A percentile compares a stretch with the other conserved stretches of the same genome.
Conservation (phyloP, 345 rosid genomes). For the Barbarea vulgaris region DNA sequence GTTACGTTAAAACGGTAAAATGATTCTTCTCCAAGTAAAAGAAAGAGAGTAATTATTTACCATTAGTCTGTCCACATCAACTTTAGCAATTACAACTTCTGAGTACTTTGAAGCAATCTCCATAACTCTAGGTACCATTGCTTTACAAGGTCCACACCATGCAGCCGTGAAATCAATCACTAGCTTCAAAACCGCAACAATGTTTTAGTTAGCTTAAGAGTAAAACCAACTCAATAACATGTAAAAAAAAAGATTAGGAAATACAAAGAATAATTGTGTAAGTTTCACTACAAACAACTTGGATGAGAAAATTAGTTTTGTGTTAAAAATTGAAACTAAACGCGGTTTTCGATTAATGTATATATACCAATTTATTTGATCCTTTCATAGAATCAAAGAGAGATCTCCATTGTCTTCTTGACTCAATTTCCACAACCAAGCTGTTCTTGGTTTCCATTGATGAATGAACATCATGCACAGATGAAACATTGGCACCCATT, state of each 20-base stretch:
- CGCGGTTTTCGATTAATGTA: no score
- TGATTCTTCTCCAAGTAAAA: background rate
- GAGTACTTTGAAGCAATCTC: conserved; percentile 56
- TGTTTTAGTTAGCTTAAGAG: background rate
- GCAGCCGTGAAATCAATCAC: conserved; percentile 77
- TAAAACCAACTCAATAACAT: background rate
- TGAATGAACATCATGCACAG: conserved; percentile 37
- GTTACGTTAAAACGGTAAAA: background rate
- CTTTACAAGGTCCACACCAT: conserved; percentile 86
- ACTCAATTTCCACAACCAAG: conserved; percentile 49
- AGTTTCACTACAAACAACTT: background rate
- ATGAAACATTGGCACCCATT: conserved; percentile 43
- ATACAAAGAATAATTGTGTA: background rate
- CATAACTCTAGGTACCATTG: conserved; percentile 55
- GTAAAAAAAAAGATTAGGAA: background rate
- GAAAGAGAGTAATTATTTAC: conserved; percentile 34
- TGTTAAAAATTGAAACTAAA: background rate
- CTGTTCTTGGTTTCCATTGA: conserved; percentile 26
- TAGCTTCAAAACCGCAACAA: conserved; percentile 46
- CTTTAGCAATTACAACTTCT: conserved; percentile 61
- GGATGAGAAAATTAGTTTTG: background rate
- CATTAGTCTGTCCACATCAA: conserved; percentile 64
- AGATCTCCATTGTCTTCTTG: conserved; percentile 62
- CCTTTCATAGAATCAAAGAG: conserved; percentile 60
- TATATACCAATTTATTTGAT: conserved; percentile 61